Conservation (phyloP, 768 basidiomycete species). For the Ramaria sp. region DNA sequence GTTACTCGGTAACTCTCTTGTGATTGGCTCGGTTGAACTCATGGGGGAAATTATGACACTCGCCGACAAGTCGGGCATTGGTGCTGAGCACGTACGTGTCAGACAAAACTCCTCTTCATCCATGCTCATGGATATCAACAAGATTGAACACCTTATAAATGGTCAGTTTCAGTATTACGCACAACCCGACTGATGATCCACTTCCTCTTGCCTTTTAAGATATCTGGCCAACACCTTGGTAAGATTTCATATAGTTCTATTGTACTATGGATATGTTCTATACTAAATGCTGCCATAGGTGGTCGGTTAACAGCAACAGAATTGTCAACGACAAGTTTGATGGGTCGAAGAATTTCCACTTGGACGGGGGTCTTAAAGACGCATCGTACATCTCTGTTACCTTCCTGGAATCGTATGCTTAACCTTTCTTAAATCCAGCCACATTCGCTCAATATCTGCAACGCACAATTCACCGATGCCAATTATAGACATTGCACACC, state of each 20-base stretch:
- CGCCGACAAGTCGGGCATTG: conserved; percentile 75
- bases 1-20: conserved; percentile 70
- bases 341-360: conserved; percentile 60
- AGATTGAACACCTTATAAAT: conserved; percentile 26
- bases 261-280: conserved; percentile 1
- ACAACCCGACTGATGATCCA: not conserved
- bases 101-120: not conserved
- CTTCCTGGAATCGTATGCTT: not conserved
- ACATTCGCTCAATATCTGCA: conserved; percentile 59
- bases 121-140: conserved; percentile 32
- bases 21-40: conserved; percentile 68
- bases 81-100: conserved; percentile 39
- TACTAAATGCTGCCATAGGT: conserved; percentile 21
- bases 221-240: conserved; percentile 57
- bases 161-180: not conserved
- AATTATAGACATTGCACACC: conserved; percentile 57
- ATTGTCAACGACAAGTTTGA: conserved; percentile 71
- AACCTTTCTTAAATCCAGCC: conserved; percentile 24
- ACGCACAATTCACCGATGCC: conserved; percentile 65
- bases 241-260: conserved; percentile 15
- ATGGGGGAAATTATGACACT: conserved; percentile 79
- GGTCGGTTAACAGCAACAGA: conserved; percentile 49
- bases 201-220: conserved; percentile 30
- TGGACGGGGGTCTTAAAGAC: conserved; percentile 86
- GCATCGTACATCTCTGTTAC: conserved; percentile 36